phyloP scores from a whole-genome alignment of 129 eudicot species.

The Scalesia atractyloides region DNA sequence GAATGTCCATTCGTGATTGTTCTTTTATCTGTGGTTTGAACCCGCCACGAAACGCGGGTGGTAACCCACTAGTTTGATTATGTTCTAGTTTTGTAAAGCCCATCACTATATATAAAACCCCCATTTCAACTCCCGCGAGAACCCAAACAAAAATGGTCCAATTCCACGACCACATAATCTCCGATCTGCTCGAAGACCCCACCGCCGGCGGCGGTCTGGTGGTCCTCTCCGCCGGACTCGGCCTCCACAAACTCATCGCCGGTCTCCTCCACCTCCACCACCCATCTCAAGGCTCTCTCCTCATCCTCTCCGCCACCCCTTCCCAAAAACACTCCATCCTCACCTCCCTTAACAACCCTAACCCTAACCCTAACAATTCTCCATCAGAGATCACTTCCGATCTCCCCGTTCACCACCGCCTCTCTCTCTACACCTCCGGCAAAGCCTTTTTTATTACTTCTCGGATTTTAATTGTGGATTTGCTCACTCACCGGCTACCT shows the following conservation, averaged over 20 bases:
- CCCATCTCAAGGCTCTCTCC: constrained; percentile 66
- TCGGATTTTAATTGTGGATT: constrained; percentile 83
- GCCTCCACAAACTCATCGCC: constrained; percentile 62
- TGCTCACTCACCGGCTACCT: constrained; percentile 63
- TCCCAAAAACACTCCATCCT: constrained; percentile 58
- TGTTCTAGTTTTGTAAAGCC: too few species aligned
- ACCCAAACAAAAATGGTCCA: constrained; percentile 48
- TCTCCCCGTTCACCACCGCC: constrained; percentile 63
- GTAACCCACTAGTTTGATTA: too few species aligned
- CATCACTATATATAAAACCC: background rate
- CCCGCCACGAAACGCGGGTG: too few species aligned
- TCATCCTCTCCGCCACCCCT: constrained; percentile 71
- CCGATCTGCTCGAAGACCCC: constrained; percentile 73
- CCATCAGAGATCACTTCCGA: constrained; percentile 80
- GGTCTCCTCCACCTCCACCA: constrained; percentile 67
- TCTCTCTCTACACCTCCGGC: constrained; percentile 66
- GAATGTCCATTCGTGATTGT: too few species aligned
- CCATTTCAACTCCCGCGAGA: constrained; percentile 13
- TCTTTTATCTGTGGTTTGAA: too few species aligned
- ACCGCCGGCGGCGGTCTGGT: constrained; percentile 64
- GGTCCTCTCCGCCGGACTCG: constrained; percentile 71
- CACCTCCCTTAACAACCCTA: constrained; percentile 40
- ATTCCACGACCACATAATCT: constrained; percentile 74
- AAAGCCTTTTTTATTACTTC: constrained; percentile 63
- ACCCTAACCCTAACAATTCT: constrained; percentile 14